Conservation (phyloP, 2,329 filamentous ascomycete species). For the Colletotrichum sp. region DNA sequence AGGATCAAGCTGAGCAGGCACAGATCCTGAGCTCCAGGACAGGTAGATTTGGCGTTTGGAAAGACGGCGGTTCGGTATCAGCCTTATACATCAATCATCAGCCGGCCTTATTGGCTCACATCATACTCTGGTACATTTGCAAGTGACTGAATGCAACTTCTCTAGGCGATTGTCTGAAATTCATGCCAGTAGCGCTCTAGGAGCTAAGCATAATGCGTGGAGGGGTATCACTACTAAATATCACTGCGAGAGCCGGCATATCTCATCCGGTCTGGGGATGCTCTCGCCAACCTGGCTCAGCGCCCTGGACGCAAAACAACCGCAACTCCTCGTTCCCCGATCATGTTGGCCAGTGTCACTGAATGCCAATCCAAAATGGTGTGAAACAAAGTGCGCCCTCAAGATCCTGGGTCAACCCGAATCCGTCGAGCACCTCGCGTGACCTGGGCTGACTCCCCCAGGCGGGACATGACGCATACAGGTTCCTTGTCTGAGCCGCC, state of each 20-base stretch:
- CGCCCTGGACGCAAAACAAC: neutral
- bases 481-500: constrained; percentile 77
- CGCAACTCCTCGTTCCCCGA: neutral
- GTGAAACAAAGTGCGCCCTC: neutral
- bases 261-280: neutral
- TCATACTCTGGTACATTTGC: neutral
- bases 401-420: constrained; percentile 22
- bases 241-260: neutral
- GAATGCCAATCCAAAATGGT: neutral
- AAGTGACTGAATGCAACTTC: neutral
- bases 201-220: neutral
- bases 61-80: neutral
- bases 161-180: neutral
- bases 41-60: constrained; percentile 1
- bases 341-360: neutral
- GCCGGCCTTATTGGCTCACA: neutral
- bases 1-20: neutral
- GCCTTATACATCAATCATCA: neutral
- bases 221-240: constrained; percentile 17
- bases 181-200: neutral
- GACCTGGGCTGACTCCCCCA: constrained; percentile 55
- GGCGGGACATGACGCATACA: constrained; percentile 87
- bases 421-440: constrained; percentile 61
- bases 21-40: neutral
- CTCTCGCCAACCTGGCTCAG: neutral